These are phyloP conservation scores for Cyphellophora europaea DNA, from an alignment of 2,329 filamentous ascomycete genomes.

Conservation along the genomic window DNA sequence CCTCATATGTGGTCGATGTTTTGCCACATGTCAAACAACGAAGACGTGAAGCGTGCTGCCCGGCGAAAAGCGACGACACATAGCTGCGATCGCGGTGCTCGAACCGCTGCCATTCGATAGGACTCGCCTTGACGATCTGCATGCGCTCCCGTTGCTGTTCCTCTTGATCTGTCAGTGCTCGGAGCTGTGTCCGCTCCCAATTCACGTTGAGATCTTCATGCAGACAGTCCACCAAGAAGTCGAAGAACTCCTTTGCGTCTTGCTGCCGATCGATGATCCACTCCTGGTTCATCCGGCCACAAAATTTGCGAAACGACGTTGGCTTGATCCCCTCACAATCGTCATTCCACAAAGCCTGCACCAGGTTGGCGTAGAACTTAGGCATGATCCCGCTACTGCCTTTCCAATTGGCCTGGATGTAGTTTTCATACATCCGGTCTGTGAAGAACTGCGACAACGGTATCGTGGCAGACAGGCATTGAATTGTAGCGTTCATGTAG, in stretches of 20 bases:
- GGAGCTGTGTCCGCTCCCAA: constrained; percentile 50
- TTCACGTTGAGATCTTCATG: constrained; percentile 67
- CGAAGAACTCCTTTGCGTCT: constrained; percentile 4
- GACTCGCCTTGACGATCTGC: constrained; percentile 55
- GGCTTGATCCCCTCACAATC: constrained; percentile 43
- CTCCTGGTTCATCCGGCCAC: constrained; percentile 52
- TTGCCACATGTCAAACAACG: constrained; percentile 52
- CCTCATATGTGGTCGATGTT: constrained; percentile 58
- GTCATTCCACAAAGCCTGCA: constrained; percentile 54
- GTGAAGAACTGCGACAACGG: constrained; percentile 55
- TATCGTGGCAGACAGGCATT: constrained; percentile 67
- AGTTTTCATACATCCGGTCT: constrained; percentile 46
- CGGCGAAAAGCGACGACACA: constrained; percentile 70
- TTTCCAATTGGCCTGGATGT: constrained; percentile 56
- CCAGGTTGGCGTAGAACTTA: constrained; percentile 51
- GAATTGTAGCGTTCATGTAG: constrained; percentile 86
- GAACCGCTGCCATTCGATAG: constrained; percentile 66
- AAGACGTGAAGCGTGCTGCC: constrained; percentile 55
- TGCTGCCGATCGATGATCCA: constrained; percentile 69
- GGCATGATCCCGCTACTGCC: constrained; percentile 55
- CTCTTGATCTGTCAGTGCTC: constrained; percentile 49
- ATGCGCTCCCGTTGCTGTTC: constrained; percentile 52
- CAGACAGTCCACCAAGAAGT: constrained; percentile 2
- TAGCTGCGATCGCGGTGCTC: constrained; percentile 62
- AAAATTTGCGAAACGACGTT: constrained; percentile 57